Conservation (phyloP, 2,329 filamentous ascomycete genomes). For the Orbilia ellipsospora region DNA sequence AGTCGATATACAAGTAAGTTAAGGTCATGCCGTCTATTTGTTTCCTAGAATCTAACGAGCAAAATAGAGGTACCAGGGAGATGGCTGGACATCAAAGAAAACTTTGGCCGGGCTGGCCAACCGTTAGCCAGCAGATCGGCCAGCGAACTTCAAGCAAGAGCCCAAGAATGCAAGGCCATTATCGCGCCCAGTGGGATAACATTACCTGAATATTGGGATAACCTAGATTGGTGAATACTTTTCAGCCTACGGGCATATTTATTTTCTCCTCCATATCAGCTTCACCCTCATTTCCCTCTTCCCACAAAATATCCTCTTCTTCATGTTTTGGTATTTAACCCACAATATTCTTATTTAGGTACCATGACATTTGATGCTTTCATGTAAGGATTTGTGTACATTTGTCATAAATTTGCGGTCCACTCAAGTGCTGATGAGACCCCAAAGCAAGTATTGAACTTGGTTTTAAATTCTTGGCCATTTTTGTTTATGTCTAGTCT, state of each 20-base stretch:
- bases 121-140: conserved; percentile 7
- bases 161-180: conserved; percentile 11
- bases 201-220: conserved; percentile 8
- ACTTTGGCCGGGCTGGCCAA: conserved; percentile 10
- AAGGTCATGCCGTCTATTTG: background rate
- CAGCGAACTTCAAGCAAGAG: conserved; percentile 1
- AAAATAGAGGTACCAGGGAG: conserved; percentile 23
- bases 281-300: no score
- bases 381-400: background rate
- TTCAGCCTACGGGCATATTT: background rate
- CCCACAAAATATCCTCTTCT: no score
- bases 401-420: conserved; percentile 10
- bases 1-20: conserved; percentile 1
- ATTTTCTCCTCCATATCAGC: no score
- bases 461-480: background rate
- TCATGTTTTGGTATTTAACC: no score
- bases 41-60: background rate
- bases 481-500: background rate
- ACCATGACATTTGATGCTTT: no score
- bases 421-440: conserved; percentile 48
- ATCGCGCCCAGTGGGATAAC: background rate
- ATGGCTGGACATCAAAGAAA: conserved; percentile 29
- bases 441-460: background rate
- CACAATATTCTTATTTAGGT: no score
- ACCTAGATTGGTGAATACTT: conserved; percentile 1